A percentile compares a stretch with the other conserved stretches of the same genome.
phyloP scores from a whole-genome alignment of 2,329 filamentous ascomycete genomes.

The Colletotrichum liriopes region DNA sequence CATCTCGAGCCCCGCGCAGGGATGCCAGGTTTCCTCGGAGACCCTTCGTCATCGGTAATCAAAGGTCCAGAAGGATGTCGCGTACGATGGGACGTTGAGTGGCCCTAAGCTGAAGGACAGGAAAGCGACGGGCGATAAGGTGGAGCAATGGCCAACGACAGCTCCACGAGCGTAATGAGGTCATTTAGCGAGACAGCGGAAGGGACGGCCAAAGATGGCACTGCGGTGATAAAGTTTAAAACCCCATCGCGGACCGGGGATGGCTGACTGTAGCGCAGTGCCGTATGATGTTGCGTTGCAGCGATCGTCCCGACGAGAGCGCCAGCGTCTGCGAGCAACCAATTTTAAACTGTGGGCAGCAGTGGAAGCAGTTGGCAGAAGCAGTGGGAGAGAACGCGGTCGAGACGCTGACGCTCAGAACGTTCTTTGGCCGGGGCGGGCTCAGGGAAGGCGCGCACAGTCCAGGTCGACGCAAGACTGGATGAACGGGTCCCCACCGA shows the following conservation, averaged over 20 bases:
- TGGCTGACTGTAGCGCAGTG: constrained; percentile 19
- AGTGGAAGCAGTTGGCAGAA: not conserved
- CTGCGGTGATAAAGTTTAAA: constrained; percentile 17
- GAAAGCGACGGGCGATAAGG: not conserved
- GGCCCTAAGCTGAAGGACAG: constrained; percentile 7
- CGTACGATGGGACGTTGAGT: constrained; percentile 14
- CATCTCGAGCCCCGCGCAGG: constrained; percentile 6
- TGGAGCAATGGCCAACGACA: constrained; percentile 7
- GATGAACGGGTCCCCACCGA: constrained; percentile 44
- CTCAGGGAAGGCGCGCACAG: constrained; percentile 17
- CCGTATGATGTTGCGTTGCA: constrained; percentile 9
- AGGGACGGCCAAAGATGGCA: constrained; percentile 14
- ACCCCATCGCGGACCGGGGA: constrained; percentile 2
- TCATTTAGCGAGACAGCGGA: constrained; percentile 32
- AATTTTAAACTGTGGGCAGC: constrained; percentile 11
- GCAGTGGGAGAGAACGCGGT: not conserved
- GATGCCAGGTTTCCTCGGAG: constrained; percentile 19
- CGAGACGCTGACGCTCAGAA: not conserved
- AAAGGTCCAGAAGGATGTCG: constrained; percentile 11
- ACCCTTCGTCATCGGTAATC: constrained; percentile 35
- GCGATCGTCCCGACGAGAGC: constrained; percentile 25
- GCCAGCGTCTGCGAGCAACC: not conserved
- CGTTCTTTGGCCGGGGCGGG: not conserved
- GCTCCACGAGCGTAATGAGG: constrained; percentile 39
- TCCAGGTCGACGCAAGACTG: constrained; percentile 40